A percentile compares a stretch with the other conserved stretches of the same genome.
Conservation (phyloP, 2,329 filamentous ascomycete species). For the Colletotrichum orchidophilum region DNA sequence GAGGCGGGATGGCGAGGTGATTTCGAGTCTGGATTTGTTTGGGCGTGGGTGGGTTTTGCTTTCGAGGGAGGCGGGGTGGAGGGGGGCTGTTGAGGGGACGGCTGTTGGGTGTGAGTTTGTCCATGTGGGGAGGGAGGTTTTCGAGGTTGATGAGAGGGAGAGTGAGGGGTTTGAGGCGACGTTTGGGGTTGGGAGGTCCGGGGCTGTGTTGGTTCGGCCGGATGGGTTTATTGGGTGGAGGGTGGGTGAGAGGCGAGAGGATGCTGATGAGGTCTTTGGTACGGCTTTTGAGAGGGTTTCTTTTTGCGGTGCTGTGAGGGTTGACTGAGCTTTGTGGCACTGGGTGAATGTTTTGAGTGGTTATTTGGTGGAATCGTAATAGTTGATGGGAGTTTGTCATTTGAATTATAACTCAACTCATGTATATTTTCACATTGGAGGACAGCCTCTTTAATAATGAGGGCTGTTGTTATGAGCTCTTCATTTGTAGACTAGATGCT, state of each 20-base stretch:
- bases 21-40: conserved; percentile 5
- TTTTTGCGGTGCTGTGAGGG: not conserved
- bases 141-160: not conserved
- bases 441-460: no score
- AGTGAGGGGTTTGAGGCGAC: not conserved
- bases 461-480: no score
- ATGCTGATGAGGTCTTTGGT: not conserved
- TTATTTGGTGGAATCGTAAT: no score
- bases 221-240: conserved; percentile 16
- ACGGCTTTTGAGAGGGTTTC: not conserved
- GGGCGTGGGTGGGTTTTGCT: conserved; percentile 39
- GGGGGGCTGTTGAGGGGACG: not conserved
- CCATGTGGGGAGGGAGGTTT: not conserved
- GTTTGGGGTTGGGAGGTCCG: not conserved
- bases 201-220: conserved; percentile 9
- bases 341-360: no score
- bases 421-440: no score
- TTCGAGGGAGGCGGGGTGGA: conserved; percentile 50
- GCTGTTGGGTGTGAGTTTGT: conserved; percentile 6
- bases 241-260: not conserved
- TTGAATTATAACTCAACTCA: no score
- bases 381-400: no score
- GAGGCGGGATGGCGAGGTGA: not conserved
- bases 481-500: no score
- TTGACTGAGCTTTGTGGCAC: not conserved